phyloP scores from a whole-genome alignment of 208 protist genomes.

The Trypanosoma cruzi region DNA sequence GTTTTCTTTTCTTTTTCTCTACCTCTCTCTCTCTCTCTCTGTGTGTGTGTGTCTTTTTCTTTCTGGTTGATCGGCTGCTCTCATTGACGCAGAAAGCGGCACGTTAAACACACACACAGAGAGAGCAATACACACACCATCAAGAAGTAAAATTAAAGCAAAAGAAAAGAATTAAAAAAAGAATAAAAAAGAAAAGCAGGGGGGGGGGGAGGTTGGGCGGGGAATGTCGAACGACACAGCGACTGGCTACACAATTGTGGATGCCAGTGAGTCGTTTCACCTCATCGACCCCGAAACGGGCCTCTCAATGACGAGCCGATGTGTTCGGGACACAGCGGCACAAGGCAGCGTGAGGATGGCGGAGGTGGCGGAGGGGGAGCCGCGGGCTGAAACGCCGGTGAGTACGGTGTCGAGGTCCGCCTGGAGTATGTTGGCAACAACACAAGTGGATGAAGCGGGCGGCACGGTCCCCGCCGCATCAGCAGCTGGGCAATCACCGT shows the following conservation, averaged over 20 bases:
- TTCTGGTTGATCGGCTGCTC: too few species aligned
- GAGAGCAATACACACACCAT: too few species aligned
- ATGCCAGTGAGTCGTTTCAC: not conserved
- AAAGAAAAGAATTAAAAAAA: not conserved
- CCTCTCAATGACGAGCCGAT: not conserved
- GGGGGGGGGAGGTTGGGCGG: not conserved
- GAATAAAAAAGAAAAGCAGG: not conserved
- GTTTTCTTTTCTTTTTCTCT: too few species aligned
- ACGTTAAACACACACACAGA: too few species aligned
- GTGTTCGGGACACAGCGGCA: not conserved
- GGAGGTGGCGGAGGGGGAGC: not conserved
- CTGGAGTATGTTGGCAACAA: not conserved
- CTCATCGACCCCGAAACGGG: slow-evolving; percentile 15
- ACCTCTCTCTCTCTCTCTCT: too few species aligned
- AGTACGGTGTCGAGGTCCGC: not conserved
- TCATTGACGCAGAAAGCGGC: too few species aligned
- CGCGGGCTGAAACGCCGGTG: not conserved
- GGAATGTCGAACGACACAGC: not conserved
- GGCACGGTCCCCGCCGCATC: not conserved
- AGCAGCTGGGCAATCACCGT: not conserved
- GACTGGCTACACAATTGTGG: not conserved
- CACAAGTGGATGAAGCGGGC: too few species aligned
- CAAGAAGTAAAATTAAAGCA: too few species aligned
- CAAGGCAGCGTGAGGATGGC: too few species aligned
- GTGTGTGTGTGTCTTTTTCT: too few species aligned